Conservation (phyloP, 257 asterid species). For the Orobanche coerulescens region DNA sequence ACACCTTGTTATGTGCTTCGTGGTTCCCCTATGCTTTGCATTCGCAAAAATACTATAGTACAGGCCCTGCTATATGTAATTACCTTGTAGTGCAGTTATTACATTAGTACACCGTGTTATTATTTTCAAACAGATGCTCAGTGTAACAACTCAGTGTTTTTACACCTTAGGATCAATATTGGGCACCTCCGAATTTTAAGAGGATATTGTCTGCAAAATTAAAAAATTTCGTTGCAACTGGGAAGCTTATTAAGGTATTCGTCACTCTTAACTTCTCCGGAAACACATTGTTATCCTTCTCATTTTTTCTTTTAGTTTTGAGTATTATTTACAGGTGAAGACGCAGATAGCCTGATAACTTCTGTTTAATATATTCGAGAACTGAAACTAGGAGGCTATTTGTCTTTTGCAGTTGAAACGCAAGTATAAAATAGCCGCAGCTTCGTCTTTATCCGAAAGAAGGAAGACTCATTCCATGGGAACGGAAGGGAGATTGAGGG, state of each 20-base stretch:
- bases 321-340: not conserved
- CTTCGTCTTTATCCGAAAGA: slow-evolving; percentile 43
- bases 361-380: not conserved
- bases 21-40: slow-evolving; percentile 8
- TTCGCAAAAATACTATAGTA: not conserved
- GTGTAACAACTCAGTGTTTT: slow-evolving; percentile 1
- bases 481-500: slow-evolving; percentile 41
- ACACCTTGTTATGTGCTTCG: not conserved
- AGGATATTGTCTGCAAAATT: slow-evolving; percentile 77
- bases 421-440: slow-evolving; percentile 56
- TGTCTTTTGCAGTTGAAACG: slow-evolving; percentile 50
- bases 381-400: slow-evolving; percentile 11
- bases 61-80: slow-evolving; percentile 2
- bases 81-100: slow-evolving; percentile 1
- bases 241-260: slow-evolving; percentile 74
- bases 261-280: slow-evolving; percentile 14
- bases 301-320: too few relatives aligned
- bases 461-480: slow-evolving; percentile 38
- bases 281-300: not conserved
- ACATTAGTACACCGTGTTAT: not conserved
- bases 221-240: slow-evolving; percentile 71
- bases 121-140: not conserved
- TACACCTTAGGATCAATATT: slow-evolving; percentile 62
- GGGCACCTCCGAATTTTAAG: slow-evolving; percentile 94
- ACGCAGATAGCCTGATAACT: not conserved